Conservation (phyloP, 176 grass and related monocot genomes). For the Oryza coarctata region DNA sequence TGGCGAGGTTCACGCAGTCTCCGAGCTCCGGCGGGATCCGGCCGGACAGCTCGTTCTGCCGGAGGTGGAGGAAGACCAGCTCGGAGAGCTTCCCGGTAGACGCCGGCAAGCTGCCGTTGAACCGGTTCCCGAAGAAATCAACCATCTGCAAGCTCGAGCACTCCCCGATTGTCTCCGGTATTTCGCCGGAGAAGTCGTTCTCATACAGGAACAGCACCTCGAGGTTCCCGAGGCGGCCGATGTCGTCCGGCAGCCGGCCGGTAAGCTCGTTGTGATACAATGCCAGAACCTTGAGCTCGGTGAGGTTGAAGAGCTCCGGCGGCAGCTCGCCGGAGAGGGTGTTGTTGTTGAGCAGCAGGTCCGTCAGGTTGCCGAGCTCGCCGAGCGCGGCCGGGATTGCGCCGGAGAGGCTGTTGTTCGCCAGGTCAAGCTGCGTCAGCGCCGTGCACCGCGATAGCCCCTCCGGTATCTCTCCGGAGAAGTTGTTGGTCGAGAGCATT, state of each 20-base stretch:
- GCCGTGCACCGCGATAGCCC: constrained; percentile 53
- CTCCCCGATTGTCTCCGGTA: constrained; percentile 74
- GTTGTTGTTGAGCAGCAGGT: constrained; percentile 87
- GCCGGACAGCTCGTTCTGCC: constrained; percentile 84
- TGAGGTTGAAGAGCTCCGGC: constrained; percentile 62
- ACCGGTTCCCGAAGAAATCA: constrained; percentile 83
- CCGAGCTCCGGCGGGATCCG: constrained; percentile 66
- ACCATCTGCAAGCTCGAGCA: constrained; percentile 74
- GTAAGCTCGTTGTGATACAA: constrained; percentile 75
- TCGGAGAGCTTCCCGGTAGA: constrained; percentile 66
- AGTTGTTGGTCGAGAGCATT: constrained; percentile 84
- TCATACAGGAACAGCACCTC: constrained; percentile 79
- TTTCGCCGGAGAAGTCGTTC: constrained; percentile 70
- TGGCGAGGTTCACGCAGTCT: constrained; percentile 48
- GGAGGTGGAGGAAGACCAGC: constrained; percentile 64
- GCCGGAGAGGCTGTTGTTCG: constrained; percentile 81
- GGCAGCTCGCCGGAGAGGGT: constrained; percentile 66
- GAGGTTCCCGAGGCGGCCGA: constrained; percentile 58
- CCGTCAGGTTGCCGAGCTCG: constrained; percentile 66
- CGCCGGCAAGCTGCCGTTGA: constrained; percentile 68
- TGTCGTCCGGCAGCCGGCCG: constrained; percentile 52
- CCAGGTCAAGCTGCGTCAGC: constrained; percentile 80
- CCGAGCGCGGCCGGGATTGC: constrained; percentile 57
- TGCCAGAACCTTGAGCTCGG: constrained; percentile 51
- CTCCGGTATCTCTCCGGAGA: constrained; percentile 69